Evolutionary conservation across 2,329 filamentous ascomycete species (phyloP).

Genomic region (Colletotrichum limetticola): DNA sequence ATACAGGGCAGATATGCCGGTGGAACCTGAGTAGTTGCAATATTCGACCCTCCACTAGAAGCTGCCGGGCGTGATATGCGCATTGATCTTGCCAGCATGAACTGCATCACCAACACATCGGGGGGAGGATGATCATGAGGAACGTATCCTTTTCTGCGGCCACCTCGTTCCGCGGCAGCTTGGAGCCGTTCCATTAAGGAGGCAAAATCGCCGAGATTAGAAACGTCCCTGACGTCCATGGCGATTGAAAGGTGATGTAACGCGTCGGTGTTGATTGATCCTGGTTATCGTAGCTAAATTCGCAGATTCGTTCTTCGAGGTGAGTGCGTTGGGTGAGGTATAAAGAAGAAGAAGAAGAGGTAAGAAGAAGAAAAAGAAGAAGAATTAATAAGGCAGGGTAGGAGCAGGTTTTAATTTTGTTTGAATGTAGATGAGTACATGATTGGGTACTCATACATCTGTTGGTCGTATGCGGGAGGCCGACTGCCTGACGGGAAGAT

Average conservation of each 20-base stretch:
- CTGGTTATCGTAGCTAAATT: not conserved
- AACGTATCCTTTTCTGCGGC: not conserved
- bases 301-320: not conserved
- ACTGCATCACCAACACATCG: not conserved
- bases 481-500: not conserved
- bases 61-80: not conserved
- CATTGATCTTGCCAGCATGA: not conserved
- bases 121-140: not conserved
- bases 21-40: constrained; percentile 9
- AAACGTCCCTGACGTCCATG: constrained; percentile 17
- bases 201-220: not conserved
- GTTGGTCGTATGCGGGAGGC: not conserved
- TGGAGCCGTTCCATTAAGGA: not conserved
- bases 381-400: not conserved
- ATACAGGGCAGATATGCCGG: constrained; percentile 40
- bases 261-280: not conserved
- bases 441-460: not conserved
- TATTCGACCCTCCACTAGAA: not conserved
- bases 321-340: not conserved
- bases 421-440: too few relatives aligned
- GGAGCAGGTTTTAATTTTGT: not conserved
- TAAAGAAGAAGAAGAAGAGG: not conserved
- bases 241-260: not conserved
- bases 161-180: not conserved
- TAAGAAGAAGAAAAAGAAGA: too few relatives aligned